phyloP scores from a whole-genome alignment of 306 rosid species.

The Lablab purpureus region DNA sequence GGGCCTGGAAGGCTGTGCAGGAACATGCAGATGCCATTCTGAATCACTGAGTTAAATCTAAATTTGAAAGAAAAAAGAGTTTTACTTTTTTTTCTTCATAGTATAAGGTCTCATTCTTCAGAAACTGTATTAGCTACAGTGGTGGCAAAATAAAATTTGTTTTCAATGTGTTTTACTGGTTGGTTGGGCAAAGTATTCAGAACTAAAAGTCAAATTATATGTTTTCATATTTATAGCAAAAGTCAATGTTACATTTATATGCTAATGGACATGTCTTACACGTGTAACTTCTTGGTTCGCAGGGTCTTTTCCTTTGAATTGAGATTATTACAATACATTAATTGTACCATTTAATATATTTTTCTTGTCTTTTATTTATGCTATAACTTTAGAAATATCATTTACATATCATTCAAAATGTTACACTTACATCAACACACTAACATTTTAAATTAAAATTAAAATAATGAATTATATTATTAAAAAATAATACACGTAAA shows the following conservation, averaged over 20 bases:
- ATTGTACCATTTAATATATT: neutral
- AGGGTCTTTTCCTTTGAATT: neutral
- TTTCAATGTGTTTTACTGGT: neutral
- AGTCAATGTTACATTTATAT: neutral
- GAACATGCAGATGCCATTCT: constrained; percentile 47
- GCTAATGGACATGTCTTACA: neutral
- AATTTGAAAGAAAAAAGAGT: neutral
- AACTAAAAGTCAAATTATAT: neutral
- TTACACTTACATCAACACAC: no score
- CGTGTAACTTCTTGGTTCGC: neutral
- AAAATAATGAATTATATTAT: no score
- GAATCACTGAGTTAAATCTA: neutral
- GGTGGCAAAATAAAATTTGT: neutral
- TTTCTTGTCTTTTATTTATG: no score
- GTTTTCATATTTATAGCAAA: neutral
- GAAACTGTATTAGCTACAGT: neutral
- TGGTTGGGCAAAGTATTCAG: neutral
- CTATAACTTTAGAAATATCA: no score
- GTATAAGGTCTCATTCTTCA: neutral
- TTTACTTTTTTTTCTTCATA: neutral
- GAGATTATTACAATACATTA: neutral
- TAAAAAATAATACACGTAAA: no score
- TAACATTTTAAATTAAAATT: no score
- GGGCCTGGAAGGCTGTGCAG: constrained; percentile 60
- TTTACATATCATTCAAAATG: no score